Percentiles rank a stretch among this genome's conserved stretches.
These are phyloP conservation scores for Stagonosporopsis cucurbitacearum DNA, from an alignment of 2,329 filamentous ascomycete species.

Conservation along the genomic window DNA sequence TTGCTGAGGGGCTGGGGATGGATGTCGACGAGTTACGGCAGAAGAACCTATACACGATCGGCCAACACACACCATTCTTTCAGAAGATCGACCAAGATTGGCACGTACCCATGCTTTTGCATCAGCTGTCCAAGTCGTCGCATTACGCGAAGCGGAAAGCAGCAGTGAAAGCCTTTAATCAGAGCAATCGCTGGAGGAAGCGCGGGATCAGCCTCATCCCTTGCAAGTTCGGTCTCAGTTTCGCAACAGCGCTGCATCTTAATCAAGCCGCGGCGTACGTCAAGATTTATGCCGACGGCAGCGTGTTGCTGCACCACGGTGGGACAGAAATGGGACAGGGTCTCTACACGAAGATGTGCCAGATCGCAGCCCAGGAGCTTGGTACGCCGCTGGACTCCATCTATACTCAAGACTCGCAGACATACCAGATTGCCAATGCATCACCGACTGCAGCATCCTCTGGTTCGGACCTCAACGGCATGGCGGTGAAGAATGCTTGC, in stretches of 20 bases:
- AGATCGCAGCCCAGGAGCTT: slow-evolving; percentile 90
- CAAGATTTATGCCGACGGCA: slow-evolving; percentile 95
- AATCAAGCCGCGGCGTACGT: slow-evolving; percentile 94
- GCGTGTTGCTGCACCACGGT: slow-evolving; percentile 87
- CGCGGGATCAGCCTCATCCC: slow-evolving; percentile 84
- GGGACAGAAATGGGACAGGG: slow-evolving; percentile 98
- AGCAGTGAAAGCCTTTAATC: slow-evolving; percentile 79
- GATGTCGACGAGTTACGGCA: slow-evolving; percentile 78
- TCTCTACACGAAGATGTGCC: slow-evolving; percentile 93
- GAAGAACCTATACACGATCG: slow-evolving; percentile 82
- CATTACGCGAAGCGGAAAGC: slow-evolving; percentile 73
- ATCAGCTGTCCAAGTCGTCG: slow-evolving; percentile 78
- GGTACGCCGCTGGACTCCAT: slow-evolving; percentile 81
- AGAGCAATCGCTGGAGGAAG: slow-evolving; percentile 87
- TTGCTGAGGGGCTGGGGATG: slow-evolving; percentile 86
- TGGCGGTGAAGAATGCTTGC: slow-evolving; percentile 91
- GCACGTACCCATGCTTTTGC: slow-evolving; percentile 91
- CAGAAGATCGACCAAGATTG: slow-evolving; percentile 81
- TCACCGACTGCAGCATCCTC: slow-evolving; percentile 92
- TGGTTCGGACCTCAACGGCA: slow-evolving; percentile 92
- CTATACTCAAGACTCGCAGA: slow-evolving; percentile 86
- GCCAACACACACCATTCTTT: slow-evolving; percentile 86
- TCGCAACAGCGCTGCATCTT: slow-evolving; percentile 84
- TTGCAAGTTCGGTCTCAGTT: slow-evolving; percentile 96
- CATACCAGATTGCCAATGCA: slow-evolving; percentile 87